Conservation (phyloP, 2,329 filamentous ascomycete species). For the Teratosphaeria pseudoeucalypti region DNA sequence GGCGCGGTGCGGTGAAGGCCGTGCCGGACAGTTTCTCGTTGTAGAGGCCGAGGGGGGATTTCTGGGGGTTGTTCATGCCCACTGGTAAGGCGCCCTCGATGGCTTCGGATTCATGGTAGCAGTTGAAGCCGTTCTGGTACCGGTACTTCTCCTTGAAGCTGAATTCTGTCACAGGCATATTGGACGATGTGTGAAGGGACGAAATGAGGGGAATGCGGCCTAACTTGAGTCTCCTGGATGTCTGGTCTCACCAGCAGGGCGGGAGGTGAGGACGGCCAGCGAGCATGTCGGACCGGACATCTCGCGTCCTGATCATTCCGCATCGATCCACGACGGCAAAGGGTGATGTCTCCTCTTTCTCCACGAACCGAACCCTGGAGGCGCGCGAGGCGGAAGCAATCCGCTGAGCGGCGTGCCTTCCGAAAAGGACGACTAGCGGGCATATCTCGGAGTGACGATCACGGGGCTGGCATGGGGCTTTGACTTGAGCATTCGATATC, state of each 20-base stretch:
- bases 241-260: background rate
- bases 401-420: background rate
- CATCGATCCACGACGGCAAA: background rate
- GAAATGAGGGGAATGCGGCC: background rate
- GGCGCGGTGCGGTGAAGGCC: slow-evolving; percentile 47
- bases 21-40: slow-evolving; percentile 59
- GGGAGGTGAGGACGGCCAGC: background rate
- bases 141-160: slow-evolving; percentile 56
- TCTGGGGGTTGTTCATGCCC: slow-evolving; percentile 73
- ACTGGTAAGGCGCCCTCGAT: slow-evolving; percentile 63
- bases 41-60: slow-evolving; percentile 67
- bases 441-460: background rate
- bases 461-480: too few species aligned
- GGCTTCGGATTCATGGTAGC: slow-evolving; percentile 72
- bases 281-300: background rate
- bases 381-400: background rate
- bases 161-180: slow-evolving; percentile 57
- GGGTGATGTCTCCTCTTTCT: background rate
- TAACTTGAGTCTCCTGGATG: background rate
- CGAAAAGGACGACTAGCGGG: background rate
- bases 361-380: background rate
- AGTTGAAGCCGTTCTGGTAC: slow-evolving; percentile 70
- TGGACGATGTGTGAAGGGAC: slow-evolving; percentile 8
- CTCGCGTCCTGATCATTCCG: background rate
- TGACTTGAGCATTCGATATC: background rate